Evolutionary conservation across 805 yeast species (phyloP).

Genomic region (Lipomyces oligophaga): DNA sequence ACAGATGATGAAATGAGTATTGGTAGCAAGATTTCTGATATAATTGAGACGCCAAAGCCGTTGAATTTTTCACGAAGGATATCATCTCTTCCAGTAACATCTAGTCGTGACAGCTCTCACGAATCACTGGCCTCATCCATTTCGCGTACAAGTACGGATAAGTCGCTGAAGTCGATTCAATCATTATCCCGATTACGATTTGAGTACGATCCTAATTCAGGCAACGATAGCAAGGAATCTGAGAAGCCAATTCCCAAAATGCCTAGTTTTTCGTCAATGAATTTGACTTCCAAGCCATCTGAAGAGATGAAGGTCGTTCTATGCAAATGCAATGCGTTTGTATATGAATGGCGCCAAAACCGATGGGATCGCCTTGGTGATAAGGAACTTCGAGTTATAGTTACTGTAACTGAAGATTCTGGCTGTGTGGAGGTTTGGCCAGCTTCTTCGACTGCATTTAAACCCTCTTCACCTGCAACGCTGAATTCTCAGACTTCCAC

Average conservation of each 20-base stretch:
- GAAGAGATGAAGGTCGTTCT: constrained; percentile 18
- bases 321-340: constrained; percentile 26
- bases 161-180: too few relatives aligned
- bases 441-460: neutral
- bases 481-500: neutral
- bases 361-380: constrained; percentile 27
- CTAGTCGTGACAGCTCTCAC: too few relatives aligned
- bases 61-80: too few relatives aligned
- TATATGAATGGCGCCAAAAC: constrained; percentile 27
- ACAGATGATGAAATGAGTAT: too few relatives aligned
- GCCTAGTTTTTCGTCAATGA: neutral
- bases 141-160: too few relatives aligned
- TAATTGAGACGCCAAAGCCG: too few relatives aligned
- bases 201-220: too few relatives aligned
- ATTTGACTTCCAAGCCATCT: neutral
- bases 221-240: too few relatives aligned
- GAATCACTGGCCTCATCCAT: too few relatives aligned
- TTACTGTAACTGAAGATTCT: constrained; percentile 18
- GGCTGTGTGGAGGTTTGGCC: constrained; percentile 30
- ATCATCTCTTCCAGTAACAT: too few relatives aligned
- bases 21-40: too few relatives aligned
- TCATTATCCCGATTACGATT: constrained; percentile 1
- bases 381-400: constrained; percentile 20
- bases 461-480: neutral
- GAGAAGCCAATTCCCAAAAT: neutral